Conservation (phyloP, 192 early-diverging fungal species). For the Rhizophagus clarus region DNA sequence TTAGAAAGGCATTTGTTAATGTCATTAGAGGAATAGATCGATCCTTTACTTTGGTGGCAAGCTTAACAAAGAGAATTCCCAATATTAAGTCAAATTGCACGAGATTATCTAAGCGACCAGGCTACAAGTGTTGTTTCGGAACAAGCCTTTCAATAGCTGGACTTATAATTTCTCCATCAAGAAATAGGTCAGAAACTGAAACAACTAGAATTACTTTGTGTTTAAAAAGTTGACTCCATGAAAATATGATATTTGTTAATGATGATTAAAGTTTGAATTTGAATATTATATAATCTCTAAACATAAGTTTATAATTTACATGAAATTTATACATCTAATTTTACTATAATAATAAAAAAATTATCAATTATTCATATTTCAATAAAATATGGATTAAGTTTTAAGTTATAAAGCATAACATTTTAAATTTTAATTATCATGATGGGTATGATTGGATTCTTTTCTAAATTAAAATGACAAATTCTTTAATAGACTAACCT, state of each 20-base stretch:
- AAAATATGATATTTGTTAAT: neutral
- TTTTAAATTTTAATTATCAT: too few species aligned
- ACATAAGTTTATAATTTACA: too few species aligned
- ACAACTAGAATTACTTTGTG: neutral
- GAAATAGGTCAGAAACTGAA: constrained; percentile 7
- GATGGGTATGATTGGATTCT: too few species aligned
- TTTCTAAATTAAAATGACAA: too few species aligned
- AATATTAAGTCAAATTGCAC: neutral
- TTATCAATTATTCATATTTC: too few species aligned
- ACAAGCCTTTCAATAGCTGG: constrained; percentile 12
- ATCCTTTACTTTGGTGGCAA: constrained; percentile 1
- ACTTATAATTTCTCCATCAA: neutral
- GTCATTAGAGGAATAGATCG: neutral
- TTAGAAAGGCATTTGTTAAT: neutral
- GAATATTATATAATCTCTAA: too few species aligned
- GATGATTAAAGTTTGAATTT: too few species aligned
- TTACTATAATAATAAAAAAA: too few species aligned
- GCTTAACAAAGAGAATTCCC: neutral
- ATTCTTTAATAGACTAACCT: too few species aligned
- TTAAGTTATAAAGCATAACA: too few species aligned
- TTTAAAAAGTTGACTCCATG: neutral
- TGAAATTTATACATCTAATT: too few species aligned
- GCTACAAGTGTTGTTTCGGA: constrained; percentile 15
- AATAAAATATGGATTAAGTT: too few species aligned
- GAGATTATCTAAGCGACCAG: neutral